Evolutionary conservation across 139 green algal species (phyloP).

Genomic region (Coelastrella sp.): DNA sequence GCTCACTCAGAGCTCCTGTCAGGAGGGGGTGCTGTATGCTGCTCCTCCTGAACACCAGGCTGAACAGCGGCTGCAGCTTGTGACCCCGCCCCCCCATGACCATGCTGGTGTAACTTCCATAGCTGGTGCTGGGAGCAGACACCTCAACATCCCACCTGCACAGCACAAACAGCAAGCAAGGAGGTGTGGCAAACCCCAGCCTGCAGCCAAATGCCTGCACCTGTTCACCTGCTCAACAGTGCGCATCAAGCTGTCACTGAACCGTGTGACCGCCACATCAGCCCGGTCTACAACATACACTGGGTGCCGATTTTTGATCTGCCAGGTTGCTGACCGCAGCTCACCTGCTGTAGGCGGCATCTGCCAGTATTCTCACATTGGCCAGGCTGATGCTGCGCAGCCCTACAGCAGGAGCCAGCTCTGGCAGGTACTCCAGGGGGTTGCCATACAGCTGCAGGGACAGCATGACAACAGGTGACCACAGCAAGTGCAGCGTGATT

Average conservation of each 20-base stretch:
- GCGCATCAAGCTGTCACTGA: not conserved
- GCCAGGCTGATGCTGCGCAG: conserved; percentile 85
- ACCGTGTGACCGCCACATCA: not conserved
- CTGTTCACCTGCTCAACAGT: not conserved
- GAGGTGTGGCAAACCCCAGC: not conserved
- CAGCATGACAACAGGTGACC: not conserved
- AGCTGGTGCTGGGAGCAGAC: conserved; percentile 47
- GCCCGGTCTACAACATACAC: no score
- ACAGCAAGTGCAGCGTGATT: not conserved
- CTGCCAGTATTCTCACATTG: conserved; percentile 65
- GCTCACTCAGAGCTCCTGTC: conserved; percentile 74
- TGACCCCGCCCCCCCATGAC: conserved; percentile 54
- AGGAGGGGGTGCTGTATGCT: conserved; percentile 89
- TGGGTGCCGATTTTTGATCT: not conserved
- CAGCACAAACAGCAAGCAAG: not conserved
- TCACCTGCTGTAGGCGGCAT: conserved; percentile 37
- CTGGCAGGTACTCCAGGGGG: conserved; percentile 94
- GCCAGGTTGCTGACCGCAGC: not conserved
- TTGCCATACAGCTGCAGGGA: conserved; percentile 84
- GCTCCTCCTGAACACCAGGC: conserved; percentile 86
- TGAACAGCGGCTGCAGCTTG: conserved; percentile 86
- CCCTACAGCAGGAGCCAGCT: conserved; percentile 81
- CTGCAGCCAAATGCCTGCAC: not conserved
- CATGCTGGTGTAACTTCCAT: conserved; percentile 43
- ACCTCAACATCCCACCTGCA: conserved; percentile 69